Base-by-base conservation (phyloP, 768 basidiomycete genomes). In the Hortiboletus flavorubellus region DNA sequence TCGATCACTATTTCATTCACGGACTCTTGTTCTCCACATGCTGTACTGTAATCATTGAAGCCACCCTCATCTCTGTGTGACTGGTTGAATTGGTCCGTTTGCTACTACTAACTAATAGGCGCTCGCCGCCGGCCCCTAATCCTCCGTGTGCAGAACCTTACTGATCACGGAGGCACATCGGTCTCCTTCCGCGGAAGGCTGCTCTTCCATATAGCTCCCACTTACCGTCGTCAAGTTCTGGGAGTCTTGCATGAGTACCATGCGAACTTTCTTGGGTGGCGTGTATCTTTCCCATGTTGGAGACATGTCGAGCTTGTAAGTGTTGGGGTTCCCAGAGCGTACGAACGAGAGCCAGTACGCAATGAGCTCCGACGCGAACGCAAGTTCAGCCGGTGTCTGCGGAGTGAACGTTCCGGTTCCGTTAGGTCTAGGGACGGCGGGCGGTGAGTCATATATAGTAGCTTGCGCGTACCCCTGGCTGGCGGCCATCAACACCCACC, bases 291-390 rank as follows among this genome's bases (percentile, higher is more conserved):
- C 57, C 84, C 86, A 85, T 16, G 49, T 59, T 0, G 83, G 84
- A 1, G 83, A 81, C 34, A 75, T 70, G 0, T 73, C 58, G 2
- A 84, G 74, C 63, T 80, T 84, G 70, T 75, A 73, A 7, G 76
- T 77, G 66, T 84, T 86, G 0, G 82, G 83, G 62, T 84, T 67
- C 2, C 76, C 76, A 1, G 78, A 64, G 40, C 83, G 81, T 21
- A 85, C 83, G 57, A 86, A 85, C 3, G 83, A 86, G 7, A 86
- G 68, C 82, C 84, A 85, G 64, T 86, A 85, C 8, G 80, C 83
- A 41, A 83, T 83, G 31, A 84, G 70, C 64, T 86, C 86, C 35
- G 75, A 66, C 0, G 81, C 78, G 57, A 86, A 86, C 8, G 79
- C 76, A 2, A 59, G 64, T 59, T 85, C 78, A 9, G 73, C 67